Evolutionary conservation across 257 asterid genomes (phyloP).

Genomic region (Cinchona pubescens): DNA sequence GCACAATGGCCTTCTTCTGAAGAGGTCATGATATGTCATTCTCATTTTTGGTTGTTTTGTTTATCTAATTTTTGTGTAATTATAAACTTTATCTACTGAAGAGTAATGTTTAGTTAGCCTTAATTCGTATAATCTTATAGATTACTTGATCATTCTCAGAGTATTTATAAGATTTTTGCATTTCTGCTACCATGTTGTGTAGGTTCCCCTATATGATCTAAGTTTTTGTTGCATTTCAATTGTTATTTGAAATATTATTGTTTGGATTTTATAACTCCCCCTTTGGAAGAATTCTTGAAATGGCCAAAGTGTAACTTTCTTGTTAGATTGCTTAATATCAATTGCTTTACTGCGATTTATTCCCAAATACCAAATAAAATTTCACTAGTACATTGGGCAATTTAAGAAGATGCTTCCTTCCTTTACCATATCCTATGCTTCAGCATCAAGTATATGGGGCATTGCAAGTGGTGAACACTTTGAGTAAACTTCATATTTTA

Average conservation of each 20-base stretch:
- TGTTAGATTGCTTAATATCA: not conserved
- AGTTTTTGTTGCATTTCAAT: not conserved
- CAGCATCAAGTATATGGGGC: not conserved
- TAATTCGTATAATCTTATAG: not conserved
- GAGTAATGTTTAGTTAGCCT: no score
- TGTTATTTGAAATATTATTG: not conserved
- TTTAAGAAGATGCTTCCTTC: not conserved
- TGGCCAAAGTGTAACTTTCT: not conserved
- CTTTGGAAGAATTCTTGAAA: not conserved
- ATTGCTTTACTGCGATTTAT: not conserved
- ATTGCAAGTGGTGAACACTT: not conserved
- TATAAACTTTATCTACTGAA: not conserved
- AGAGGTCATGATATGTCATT: not conserved
- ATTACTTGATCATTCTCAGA: not conserved
- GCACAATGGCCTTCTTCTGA: not conserved
- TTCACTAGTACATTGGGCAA: not conserved
- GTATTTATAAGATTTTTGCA: not conserved
- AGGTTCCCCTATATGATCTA: not conserved
- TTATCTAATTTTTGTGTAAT: not conserved
- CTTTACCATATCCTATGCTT: not conserved
- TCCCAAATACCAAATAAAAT: not conserved
- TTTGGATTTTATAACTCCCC: not conserved
- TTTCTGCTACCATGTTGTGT: not conserved
- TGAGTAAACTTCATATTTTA: not conserved
- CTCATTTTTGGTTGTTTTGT: not conserved